Evolutionary conservation across 2,329 filamentous ascomycete genomes (phyloP), one percentile per base, ranked within the genome.

Genomic region (Akanthomyces dipterigenus): DNA sequence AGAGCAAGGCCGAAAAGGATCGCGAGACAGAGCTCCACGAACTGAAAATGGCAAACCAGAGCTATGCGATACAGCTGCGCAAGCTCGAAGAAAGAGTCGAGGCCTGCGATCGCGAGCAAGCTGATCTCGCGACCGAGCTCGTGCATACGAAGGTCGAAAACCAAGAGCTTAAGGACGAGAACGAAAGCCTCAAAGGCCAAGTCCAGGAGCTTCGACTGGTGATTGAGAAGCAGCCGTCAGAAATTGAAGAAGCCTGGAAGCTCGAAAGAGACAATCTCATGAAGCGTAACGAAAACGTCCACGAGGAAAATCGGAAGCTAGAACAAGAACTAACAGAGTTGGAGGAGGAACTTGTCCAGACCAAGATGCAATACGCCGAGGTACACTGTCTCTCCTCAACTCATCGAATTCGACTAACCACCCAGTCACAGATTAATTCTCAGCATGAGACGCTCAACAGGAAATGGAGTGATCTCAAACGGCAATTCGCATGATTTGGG

Each of bases 321-420:
- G 93, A 97, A 75, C 93, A 96, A 71, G 90, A 95, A 70, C 84
- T 96, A 82, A 82, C 85, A 5, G 92, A 97, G 67, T 90, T 98
- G 79, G 95, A 98, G 79, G 90, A 93, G 75, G 87, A 92, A 73
- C 79, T 99, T 66, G 93, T 99, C 65, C 86, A 88, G 71, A 95
- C 92, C 1, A 99, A 99, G 82, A 89, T 99, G 90, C 85, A 86
- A 70, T 92, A 93, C 78, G 95, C 95, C 60, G 91, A 97, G 87
- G 93, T 96, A 82, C 80, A 88, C 79, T 56, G 26, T 11, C n/a
- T 26, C 18, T 6, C 40, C 49, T 5, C 31, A n/a, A 48, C 26
- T n/a, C 26, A 24, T 2, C 24, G 16, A 18, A 24, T 22, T 4
- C 24, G n/a, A 16, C 48, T 60, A 28, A 66, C 40, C 9, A 45